phyloP scores from a whole-genome alignment of 768 basidiomycete genomes.

The Pleurotus platypus region DNA sequence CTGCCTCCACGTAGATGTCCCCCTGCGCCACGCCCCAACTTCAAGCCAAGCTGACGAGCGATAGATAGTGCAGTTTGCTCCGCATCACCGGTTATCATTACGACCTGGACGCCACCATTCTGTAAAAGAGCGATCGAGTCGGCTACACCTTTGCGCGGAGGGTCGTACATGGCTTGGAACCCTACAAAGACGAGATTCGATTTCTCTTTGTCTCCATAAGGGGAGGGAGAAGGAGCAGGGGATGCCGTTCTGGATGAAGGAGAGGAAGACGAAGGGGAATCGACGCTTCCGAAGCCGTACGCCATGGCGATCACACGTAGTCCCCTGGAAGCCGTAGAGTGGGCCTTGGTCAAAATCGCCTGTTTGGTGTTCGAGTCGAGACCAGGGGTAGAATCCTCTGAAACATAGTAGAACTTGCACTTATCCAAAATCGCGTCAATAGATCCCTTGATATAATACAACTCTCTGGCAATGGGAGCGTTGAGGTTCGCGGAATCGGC shows the following conservation, averaged over 20 bases:
- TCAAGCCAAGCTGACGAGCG: slow-evolving; percentile 80
- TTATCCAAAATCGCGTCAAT: slow-evolving; percentile 83
- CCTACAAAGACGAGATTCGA: slow-evolving; percentile 83
- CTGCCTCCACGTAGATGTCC: slow-evolving; percentile 22
- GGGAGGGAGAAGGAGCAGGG: slow-evolving; percentile 13
- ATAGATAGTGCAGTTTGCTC: slow-evolving; percentile 89
- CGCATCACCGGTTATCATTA: slow-evolving; percentile 98
- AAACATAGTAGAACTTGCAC: slow-evolving; percentile 88
- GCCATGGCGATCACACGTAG: slow-evolving; percentile 91
- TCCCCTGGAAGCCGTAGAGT: slow-evolving; percentile 67
- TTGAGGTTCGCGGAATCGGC: slow-evolving; percentile 24
- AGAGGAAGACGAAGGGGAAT: slow-evolving; percentile 11
- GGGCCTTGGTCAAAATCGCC: slow-evolving; percentile 70
- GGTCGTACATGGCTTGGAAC: slow-evolving; percentile 94
- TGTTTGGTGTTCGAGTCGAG: slow-evolving; percentile 68
- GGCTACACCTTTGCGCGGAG: slow-evolving; percentile 90
- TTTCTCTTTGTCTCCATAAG: slow-evolving; percentile 22
- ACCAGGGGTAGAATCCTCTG: slow-evolving; percentile 81
- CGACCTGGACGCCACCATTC: slow-evolving; percentile 86
- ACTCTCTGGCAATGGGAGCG: slow-evolving; percentile 48
- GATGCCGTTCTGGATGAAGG: slow-evolving; percentile 25
- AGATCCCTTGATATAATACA: slow-evolving; percentile 90
- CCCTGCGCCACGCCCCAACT: slow-evolving; percentile 61
- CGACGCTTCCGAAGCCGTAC: slow-evolving; percentile 62
- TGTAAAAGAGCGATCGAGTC: slow-evolving; percentile 82